Evolutionary conservation across 2,329 filamentous ascomycete genomes (phyloP), one percentile per base, ranked within the genome.

Genomic region (Colletotrichum paranaense): DNA sequence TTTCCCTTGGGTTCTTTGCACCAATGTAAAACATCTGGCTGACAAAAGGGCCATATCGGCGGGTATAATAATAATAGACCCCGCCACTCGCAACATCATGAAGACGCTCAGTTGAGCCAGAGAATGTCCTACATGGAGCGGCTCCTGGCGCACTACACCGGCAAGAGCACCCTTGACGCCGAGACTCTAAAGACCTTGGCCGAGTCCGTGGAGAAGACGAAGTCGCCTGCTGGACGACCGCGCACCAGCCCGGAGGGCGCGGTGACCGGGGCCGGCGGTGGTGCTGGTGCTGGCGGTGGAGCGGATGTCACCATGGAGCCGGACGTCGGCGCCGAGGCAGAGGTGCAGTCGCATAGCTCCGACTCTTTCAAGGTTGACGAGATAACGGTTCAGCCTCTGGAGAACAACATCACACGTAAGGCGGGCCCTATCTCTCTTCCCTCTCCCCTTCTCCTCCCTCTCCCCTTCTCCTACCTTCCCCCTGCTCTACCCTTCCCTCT

Each of bases 111-210:
- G 38, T 42, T 75, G 28, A 58, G 68, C 26, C 75, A 78, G 53
- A 75, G 77, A 9, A 67, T 77, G 71, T 62, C 68, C 4, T 75
- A 81, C 55, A 82, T 88, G 86, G 86, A 88, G 77, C 83, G 82
- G 38, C 82, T 88, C 52, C 79, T 88, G n/a, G 80, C 81, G 8
- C 84, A 88, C 68, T 87, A 85, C 75, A 79, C 84, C 52, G 86
- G 86, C n/a, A 82, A 85, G 57, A 80, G 84, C 72, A 80, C 80
- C 28, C 81, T 86, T 26, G 84, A 85, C 74, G 78, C 84, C 2
- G 79, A 82, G 30, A 84, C 81, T 5, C 78, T 88, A 49, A 83
- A 83, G 42, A 81, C 80, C 42, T 79, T 86, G 35, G 84, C 83
- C 5, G 83, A 86, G 28, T 82, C 86, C 14, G 76, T 88, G 7